Evolutionary conservation across 306 rosid species (phyloP), one percentile per base, ranked within the genome.

Genomic region (Coriaria nepalensis): DNA sequence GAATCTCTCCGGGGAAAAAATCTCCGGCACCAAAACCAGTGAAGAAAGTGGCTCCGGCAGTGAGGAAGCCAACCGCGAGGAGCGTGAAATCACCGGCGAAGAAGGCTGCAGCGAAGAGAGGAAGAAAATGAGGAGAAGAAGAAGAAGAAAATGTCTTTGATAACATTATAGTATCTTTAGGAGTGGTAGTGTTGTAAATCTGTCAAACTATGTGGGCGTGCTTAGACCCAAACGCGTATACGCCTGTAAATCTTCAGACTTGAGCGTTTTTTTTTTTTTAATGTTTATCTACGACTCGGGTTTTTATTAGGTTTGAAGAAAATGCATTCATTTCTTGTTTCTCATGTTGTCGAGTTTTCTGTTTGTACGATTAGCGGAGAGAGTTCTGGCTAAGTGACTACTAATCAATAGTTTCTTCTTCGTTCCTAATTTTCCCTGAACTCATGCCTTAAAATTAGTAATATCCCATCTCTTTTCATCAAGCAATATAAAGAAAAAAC

Each of bases 141-240:
- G 55, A 53, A 80, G 70, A 1, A 74, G 47, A 67, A 79, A 85
- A 69, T 84, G 71, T 64, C 10, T 4, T 1, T 0, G 37, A 9
- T 20, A 32, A n/a, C 33, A 34, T 40, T 2, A 11, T 47, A 5
- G 3, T 71, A 71, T 73, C 41, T 46, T 67, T 6, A 33, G 42
- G 71, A 65, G 77, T 63, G 73, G 64, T 70, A 74, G 73, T 56
- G 54, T 47, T 84, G 95, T 84, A 73, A 70, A 78, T 64, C 57
- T 68, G 68, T 56, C 52, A 36, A 38, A 59, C 55, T 37, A 50
- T 49, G 53, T 32, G 63, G 73, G 61, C 62, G 70, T 70, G 63
- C 46, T 51, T 38, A 47, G 47, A 36, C 55, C 36, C 29, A 20
- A 20, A 1, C 29, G 29, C 3, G 3, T 20, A 20, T 20, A 20